Evolutionary conservation across 2,329 filamentous ascomycete species (phyloP), one percentile per base, ranked within the genome.

Genomic region (Fusarium irregulare): DNA sequence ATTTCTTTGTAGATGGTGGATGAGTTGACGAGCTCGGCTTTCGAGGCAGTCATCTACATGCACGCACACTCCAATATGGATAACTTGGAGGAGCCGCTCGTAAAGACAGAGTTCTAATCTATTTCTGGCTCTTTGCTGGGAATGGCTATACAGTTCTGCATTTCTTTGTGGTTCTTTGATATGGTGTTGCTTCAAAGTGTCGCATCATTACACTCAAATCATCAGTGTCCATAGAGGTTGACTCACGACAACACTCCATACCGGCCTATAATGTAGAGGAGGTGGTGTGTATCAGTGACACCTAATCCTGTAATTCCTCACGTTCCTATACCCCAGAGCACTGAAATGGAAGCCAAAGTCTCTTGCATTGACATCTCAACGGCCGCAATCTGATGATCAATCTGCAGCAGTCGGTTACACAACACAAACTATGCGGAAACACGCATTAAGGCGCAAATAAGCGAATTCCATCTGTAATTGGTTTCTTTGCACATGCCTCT

Each of bases 161-260:
- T 41, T 37, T 45, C 23, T 42, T 42, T n/a, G 23, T 18, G 13
- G 13, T 32, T 21, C 27, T 49, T 51, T 20, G 18, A 41, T 48
- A 20, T 45, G 20, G 34, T 21, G 18, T 23, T 42, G 27, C 25
- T 37, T n/a, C 23, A 23, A 55, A 30, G 18, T 49, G 27, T 51
- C 34, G 30, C 48, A 34, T 53, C 20, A 50, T 55, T 27, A 49
- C 64, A 40, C 46, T 28, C 34, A 21, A 53, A 40, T 21, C 47
- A 46, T 57, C 42, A 50, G 23, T 51, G 49, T 51, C 53, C 48
- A 23, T 37, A 21, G 25, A 25, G 9, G 42, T 54, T 56, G 30
- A 32, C 44, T 56, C 44, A 47, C 42, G 20, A 41, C 18, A 44
- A 40, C 41, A 40, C 44, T 25, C 20, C 44, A 47, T 20, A 14